Conservation (phyloP, 345 rosid genomes). For the Eucalyptus regnans region DNA sequence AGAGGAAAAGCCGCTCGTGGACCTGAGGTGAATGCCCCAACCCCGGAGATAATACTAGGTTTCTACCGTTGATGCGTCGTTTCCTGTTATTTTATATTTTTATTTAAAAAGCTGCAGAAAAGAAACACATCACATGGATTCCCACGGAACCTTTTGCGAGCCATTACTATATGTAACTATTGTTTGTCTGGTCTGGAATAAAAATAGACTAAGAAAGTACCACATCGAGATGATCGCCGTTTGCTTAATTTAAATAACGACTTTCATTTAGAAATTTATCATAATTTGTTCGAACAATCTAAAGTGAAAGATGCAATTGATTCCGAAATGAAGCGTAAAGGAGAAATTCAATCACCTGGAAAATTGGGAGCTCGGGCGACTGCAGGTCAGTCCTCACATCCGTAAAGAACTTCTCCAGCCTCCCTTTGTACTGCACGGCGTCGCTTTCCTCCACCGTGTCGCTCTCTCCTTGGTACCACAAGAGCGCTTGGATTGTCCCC, state of each 20-base stretch:
- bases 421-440: constrained; percentile 32
- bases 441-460: constrained; percentile 35
- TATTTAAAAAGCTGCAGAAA: neutral
- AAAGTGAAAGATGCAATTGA: neutral
- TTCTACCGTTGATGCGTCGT: neutral
- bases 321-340: no score
- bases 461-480: constrained; percentile 95
- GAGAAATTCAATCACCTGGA: constrained; percentile 23
- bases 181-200: neutral
- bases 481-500: constrained; percentile 15
- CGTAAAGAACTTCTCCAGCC: constrained; percentile 30
- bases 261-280: neutral
- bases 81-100: neutral
- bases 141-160: neutral
- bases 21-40: neutral
- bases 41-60: neutral
- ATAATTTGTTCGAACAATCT: no score
- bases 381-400: constrained; percentile 58
- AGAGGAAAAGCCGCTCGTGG: neutral
- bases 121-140: neutral
- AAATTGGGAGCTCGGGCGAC: constrained; percentile 50
- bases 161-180: neutral
- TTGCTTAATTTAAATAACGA: neutral
- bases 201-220: neutral
- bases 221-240: neutral